Percentiles rank a stretch among this genome's conserved stretches.
Conservation (phyloP, 352 stramenopile species). For the Phytophthora fragariae region DNA sequence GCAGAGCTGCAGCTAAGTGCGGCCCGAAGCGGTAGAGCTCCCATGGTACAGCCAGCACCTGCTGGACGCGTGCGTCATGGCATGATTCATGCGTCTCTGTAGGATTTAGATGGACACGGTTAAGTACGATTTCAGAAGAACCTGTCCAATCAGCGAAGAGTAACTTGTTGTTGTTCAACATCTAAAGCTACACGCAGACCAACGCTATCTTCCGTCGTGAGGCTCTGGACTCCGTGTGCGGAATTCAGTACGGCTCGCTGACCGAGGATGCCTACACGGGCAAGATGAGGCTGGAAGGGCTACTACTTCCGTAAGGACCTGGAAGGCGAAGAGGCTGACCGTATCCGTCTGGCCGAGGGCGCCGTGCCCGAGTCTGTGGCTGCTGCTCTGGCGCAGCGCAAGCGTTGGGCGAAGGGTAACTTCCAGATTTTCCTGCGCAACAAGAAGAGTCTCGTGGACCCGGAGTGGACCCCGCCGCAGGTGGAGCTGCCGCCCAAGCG, state of each 20-base stretch:
- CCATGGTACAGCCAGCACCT: no score
- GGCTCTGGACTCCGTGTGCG: constrained; percentile 73
- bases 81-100: no score
- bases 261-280: constrained; percentile 82
- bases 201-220: constrained; percentile 83
- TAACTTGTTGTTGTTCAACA: no score
- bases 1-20: no score
- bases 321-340: constrained; percentile 71
- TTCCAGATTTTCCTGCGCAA: constrained; percentile 81
- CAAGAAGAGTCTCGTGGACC: constrained; percentile 69
- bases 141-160: no score
- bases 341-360: constrained; percentile 74
- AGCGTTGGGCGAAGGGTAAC: constrained; percentile 83
- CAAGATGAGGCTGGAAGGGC: constrained; percentile 82
- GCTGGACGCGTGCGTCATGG: no score
- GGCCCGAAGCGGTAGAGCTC: no score
- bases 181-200: no score
- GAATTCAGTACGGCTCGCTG: constrained; percentile 78
- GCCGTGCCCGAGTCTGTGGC: constrained; percentile 72
- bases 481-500: constrained; percentile 61
- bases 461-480: constrained; percentile 57
- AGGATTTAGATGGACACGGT: no score
- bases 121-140: no score
- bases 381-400: constrained; percentile 66
- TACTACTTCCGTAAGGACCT: constrained; percentile 84